Percentiles rank a stretch among this genome's conserved stretches.
Evolutionary conservation across 208 protist species (phyloP).

Genomic region (Balamuthia mandrillaris): DNA sequence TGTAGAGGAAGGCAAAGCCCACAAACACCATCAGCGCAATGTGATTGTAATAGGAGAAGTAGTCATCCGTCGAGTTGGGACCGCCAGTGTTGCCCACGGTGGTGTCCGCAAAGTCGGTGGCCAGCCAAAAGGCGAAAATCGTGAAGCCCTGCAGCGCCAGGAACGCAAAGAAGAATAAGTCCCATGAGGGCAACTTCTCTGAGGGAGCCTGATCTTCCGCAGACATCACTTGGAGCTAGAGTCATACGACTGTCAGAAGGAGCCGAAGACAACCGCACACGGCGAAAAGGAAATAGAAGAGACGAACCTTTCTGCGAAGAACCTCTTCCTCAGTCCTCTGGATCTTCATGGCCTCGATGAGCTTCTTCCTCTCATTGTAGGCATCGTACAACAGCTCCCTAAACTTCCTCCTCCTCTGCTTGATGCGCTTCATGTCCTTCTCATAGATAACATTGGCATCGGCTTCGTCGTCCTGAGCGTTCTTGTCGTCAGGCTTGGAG

Average conservation of each 20-base stretch:
- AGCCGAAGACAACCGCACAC: background rate
- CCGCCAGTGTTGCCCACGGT: no score
- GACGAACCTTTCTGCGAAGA: background rate
- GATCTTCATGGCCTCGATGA: slow-evolving; percentile 15
- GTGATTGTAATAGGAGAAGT: background rate
- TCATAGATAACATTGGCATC: background rate
- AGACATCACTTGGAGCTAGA: slow-evolving; percentile 9
- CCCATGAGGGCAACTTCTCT: background rate
- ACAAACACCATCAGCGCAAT: background rate
- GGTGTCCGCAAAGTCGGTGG: no score
- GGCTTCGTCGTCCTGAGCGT: background rate
- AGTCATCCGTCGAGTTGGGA: slow-evolving; percentile 2
- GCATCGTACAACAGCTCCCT: slow-evolving; percentile 19
- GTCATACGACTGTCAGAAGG: background rate
- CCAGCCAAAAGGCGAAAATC: no score
- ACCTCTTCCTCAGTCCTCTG: slow-evolving; percentile 30
- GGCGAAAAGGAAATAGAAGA: background rate
- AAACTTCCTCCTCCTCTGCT: slow-evolving; percentile 20
- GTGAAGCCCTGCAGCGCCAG: background rate
- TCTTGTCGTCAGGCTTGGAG: background rate
- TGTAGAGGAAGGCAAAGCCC: slow-evolving; percentile 32
- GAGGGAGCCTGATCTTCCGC: background rate
- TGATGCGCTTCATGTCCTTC: slow-evolving; percentile 15
- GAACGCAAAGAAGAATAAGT: background rate
- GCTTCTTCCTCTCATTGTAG: slow-evolving; percentile 18